A percentile compares a stretch with the other conserved stretches of the same genome.
phyloP scores from a whole-genome alignment of 305 asterid species.

The Fraxinus paxiana region DNA sequence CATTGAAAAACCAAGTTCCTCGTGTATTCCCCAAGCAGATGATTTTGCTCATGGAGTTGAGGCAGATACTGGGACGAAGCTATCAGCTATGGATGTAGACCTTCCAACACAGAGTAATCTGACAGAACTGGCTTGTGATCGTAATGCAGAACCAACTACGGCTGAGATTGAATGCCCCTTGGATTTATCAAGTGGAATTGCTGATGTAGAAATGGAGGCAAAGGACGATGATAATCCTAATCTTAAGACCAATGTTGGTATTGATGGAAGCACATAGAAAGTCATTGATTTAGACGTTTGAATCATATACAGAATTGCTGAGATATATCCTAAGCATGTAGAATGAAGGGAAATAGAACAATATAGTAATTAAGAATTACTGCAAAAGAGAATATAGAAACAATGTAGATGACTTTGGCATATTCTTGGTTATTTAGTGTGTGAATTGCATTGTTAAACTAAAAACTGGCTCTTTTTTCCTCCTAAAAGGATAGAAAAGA shows the following conservation, averaged over 20 bases:
- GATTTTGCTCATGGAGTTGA: constrained; percentile 13
- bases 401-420: not conserved
- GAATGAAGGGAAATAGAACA: not conserved
- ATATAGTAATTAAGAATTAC: not conserved
- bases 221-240: not conserved
- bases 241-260: not conserved
- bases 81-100: constrained; percentile 7
- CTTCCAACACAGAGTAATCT: not conserved
- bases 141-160: constrained; percentile 2
- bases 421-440: not conserved
- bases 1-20: constrained; percentile 23
- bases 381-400: not conserved
- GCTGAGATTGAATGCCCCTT: not conserved
- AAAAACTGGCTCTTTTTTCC: not conserved
- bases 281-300: constrained; percentile 13
- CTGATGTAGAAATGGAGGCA: constrained; percentile 26
- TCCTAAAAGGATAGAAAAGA: not conserved
- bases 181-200: constrained; percentile 18
- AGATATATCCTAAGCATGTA: not conserved
- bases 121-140: constrained; percentile 10
- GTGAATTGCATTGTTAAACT: not conserved
- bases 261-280: not conserved
- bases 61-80: constrained; percentile 16
- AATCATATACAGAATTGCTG: not conserved
- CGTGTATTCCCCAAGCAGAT: constrained; percentile 13